A percentile compares a stretch with the other conserved stretches of the same genome.
phyloP scores from a whole-genome alignment of 2,329 filamentous ascomycete species.

The Periconia sp. region DNA sequence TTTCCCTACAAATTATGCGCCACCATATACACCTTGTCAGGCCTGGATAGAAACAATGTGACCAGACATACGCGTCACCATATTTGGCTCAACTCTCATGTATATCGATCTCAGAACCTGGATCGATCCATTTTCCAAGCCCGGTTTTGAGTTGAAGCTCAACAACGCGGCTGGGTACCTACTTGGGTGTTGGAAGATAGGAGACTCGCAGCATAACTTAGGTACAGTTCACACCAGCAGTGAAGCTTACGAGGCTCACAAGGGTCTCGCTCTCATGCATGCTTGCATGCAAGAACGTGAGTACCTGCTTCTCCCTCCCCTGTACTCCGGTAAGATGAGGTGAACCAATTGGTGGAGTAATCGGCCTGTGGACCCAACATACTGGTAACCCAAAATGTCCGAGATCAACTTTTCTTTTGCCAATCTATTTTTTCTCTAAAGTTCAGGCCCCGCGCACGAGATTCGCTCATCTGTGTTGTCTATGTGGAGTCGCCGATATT shows the following conservation, averaged over 20 bases:
- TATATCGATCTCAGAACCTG: conserved; percentile 1
- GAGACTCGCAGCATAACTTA: no score
- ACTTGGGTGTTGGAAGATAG: no score
- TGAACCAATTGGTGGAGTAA: conserved; percentile 19
- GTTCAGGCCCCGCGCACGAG: conserved; percentile 7
- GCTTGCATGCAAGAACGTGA: conserved; percentile 7
- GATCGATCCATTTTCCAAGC: neutral
- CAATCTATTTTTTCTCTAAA: conserved; percentile 10
- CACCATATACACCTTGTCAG: no score
- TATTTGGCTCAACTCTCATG: neutral
- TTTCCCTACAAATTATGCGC: no score
- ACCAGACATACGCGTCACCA: neutral
- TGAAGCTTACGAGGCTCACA: neutral
- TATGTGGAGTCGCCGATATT: conserved; percentile 24
- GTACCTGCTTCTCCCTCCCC: conserved; percentile 12
- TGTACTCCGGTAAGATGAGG: neutral
- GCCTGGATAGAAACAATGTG: no score
- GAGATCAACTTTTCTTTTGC: conserved; percentile 7
- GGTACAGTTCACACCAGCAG: no score
- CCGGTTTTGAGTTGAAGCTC: no score
- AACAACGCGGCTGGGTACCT: no score
- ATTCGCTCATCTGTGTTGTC: conserved; percentile 13
- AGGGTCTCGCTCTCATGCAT: conserved; percentile 1
- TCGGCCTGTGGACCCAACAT: conserved; percentile 1
- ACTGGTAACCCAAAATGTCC: conserved; percentile 14